These are phyloP conservation scores for Akebia trifoliata DNA, from an alignment of 164 flowering plant genomes.

Conservation along the genomic window DNA sequence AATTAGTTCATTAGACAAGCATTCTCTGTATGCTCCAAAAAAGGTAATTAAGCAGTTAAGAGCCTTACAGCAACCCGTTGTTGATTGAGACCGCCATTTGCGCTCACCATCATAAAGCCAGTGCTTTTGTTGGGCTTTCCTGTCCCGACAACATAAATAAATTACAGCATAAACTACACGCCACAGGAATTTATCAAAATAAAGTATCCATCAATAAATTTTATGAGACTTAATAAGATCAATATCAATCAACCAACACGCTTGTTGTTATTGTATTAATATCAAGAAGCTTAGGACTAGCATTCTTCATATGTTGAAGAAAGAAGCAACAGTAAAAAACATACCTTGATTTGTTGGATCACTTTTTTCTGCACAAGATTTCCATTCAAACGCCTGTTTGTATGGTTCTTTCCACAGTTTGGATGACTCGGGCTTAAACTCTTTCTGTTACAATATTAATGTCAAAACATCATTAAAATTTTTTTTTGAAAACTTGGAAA, in stretches of 20 bases:
- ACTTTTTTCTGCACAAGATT: slow-evolving; percentile 65
- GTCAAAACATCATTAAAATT: no score
- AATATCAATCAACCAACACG: no score
- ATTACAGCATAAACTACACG: no score
- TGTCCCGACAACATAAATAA: slow-evolving; percentile 23
- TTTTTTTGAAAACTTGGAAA: no score
- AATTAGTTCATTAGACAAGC: neutral
- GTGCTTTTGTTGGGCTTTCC: slow-evolving; percentile 36
- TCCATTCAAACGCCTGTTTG: slow-evolving; percentile 61
- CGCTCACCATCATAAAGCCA: slow-evolving; percentile 85
- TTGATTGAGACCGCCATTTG: slow-evolving; percentile 99
- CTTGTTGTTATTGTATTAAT: no score
- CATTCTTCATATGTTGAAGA: neutral
- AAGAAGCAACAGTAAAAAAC: neutral
- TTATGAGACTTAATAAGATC: no score
- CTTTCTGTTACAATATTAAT: slow-evolving; percentile 43
- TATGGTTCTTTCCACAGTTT: slow-evolving; percentile 61
- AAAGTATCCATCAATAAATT: no score
- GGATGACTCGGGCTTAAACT: slow-evolving; percentile 33
- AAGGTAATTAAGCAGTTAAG: slow-evolving; percentile 11
- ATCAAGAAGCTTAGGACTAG: no score
- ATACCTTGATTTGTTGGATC: slow-evolving; percentile 27
- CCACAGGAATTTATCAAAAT: no score
- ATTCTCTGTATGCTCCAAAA: neutral
- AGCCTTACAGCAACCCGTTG: slow-evolving; percentile 94